Evolutionary conservation across 2,329 filamentous ascomycete species (phyloP), one percentile per base, ranked within the genome.

Genomic region (Metarhizium humberi): DNA sequence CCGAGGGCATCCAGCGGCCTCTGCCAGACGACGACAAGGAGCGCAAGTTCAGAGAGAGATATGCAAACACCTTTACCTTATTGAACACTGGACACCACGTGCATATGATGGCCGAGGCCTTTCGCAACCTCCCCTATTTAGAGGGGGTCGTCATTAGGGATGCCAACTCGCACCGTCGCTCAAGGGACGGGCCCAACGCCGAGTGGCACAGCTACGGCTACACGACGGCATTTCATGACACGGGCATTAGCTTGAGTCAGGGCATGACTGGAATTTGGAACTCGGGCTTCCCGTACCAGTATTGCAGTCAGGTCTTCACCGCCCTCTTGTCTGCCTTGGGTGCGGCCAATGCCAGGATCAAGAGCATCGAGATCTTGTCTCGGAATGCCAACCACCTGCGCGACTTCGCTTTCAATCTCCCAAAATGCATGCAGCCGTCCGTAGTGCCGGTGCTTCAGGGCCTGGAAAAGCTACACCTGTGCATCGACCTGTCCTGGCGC

Each of bases 61-160:
- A 63, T 18, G 55, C 62, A 10, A 57, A 63, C 30, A 63, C 63
- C 51, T 57, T 60, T 6, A 62, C 62, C 5, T 60, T 80, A 34
- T 56, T 73, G 36, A 60, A 62, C 16, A 76, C 73, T 0, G 81
- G 82, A 0, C 63, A 70, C 2, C 78, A 80, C 29, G 65, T 73
- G 1, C 72, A 77, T 6, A 74, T 86, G 74, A 74, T 87, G 16
- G 69, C 73, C 0, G 73, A 80, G 36, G 84, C 82, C 2, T 79
- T 87, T 53, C 61, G 66, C 10, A 76, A 78, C 38, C 71, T 88
- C 4, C 63, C 66, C 0, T 80, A 80, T 54, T 74, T 87, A 5
- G 68, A 78, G 34, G 79, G 75, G 0, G 65, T 87, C 14, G 78
- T 81, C 29, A 69, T 87, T 29, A 77, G 84, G 18, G 81, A 87